Percentiles rank a stretch among this genome's conserved stretches.
Conservation (phyloP, 306 rosid genomes). For the Lupinus albus region DNA sequence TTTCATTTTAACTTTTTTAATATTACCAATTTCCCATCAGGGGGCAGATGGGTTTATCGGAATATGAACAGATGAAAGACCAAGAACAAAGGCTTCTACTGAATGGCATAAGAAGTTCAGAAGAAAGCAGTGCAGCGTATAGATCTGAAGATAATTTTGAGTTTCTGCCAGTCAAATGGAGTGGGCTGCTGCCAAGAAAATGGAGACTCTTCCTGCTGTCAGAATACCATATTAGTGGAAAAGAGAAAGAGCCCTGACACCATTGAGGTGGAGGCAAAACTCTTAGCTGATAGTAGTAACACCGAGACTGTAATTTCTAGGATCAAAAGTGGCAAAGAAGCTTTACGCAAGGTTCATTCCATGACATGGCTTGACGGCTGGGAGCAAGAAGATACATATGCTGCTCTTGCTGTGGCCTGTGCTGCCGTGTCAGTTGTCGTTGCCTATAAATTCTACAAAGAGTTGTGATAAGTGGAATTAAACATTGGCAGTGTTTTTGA, state of each 20-base stretch:
- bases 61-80: slow-evolving; percentile 63
- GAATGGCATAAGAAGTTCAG: slow-evolving; percentile 50
- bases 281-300: slow-evolving; percentile 49
- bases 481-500: slow-evolving; percentile 22
- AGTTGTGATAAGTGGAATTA: slow-evolving; percentile 38
- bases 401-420: slow-evolving; percentile 78
- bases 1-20: slow-evolving; percentile 15
- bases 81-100: slow-evolving; percentile 64
- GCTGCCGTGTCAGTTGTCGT: slow-evolving; percentile 81
- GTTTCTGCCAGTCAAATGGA: slow-evolving; percentile 45
- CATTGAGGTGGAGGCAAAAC: slow-evolving; percentile 50
- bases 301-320: slow-evolving; percentile 46
- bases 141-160: slow-evolving; percentile 34
- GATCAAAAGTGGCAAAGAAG: slow-evolving; percentile 58
- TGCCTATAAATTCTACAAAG: slow-evolving; percentile 87
- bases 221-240: slow-evolving; percentile 44
- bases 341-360: slow-evolving; percentile 55
- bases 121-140: slow-evolving; percentile 34
- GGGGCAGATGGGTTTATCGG: slow-evolving; percentile 94
- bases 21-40: slow-evolving; percentile 44
- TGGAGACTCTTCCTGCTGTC: slow-evolving; percentile 59
- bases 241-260: slow-evolving; percentile 41
- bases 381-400: slow-evolving; percentile 90
- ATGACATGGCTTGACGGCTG: slow-evolving; percentile 84
- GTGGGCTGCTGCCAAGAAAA: slow-evolving; percentile 65